A percentile compares a stretch with the other conserved stretches of the same genome.
phyloP scores from a whole-genome alignment of 805 yeast species.

The Suhomyces prunicola region DNA sequence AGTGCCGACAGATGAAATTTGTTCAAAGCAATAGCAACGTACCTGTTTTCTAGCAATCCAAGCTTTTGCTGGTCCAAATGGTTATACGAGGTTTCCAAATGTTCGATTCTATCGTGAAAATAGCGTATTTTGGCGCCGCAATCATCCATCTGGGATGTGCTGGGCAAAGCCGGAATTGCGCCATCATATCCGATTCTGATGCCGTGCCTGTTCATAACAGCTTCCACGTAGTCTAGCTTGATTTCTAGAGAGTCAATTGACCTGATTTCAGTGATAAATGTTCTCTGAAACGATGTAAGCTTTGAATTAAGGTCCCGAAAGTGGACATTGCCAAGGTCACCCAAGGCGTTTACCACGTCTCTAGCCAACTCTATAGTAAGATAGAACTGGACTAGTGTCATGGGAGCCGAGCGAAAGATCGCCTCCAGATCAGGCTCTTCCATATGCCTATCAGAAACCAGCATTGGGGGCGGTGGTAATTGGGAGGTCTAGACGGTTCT shows the following conservation, averaged over 20 bases:
- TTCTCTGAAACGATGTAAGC: constrained; percentile 44
- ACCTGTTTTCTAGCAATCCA: constrained; percentile 32
- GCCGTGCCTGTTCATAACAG: constrained; percentile 29
- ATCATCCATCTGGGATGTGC: constrained; percentile 34
- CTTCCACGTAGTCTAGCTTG: constrained; percentile 25
- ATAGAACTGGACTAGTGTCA: constrained; percentile 47
- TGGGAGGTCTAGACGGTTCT: not conserved
- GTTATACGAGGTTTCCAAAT: constrained; percentile 34
- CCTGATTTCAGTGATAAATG: constrained; percentile 42
- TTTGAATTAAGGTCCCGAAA: constrained; percentile 48
- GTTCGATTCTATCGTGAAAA: constrained; percentile 31
- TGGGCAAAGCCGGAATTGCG: constrained; percentile 19
- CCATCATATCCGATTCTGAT: constrained; percentile 43
- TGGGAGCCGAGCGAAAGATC: constrained; percentile 46
- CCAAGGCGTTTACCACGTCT: constrained; percentile 38
- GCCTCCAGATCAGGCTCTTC: constrained; percentile 23
- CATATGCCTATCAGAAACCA: not conserved
- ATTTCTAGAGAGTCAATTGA: constrained; percentile 32
- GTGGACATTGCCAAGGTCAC: constrained; percentile 40
- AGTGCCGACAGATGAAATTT: constrained; percentile 30
- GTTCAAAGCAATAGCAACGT: constrained; percentile 29
- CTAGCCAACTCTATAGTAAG: constrained; percentile 45
- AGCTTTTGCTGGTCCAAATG: constrained; percentile 22
- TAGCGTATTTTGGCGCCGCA: constrained; percentile 22
- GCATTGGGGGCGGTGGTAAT: not conserved